phyloP scores from a whole-genome alignment of 805 yeast species.

The Starmerella apicola region DNA sequence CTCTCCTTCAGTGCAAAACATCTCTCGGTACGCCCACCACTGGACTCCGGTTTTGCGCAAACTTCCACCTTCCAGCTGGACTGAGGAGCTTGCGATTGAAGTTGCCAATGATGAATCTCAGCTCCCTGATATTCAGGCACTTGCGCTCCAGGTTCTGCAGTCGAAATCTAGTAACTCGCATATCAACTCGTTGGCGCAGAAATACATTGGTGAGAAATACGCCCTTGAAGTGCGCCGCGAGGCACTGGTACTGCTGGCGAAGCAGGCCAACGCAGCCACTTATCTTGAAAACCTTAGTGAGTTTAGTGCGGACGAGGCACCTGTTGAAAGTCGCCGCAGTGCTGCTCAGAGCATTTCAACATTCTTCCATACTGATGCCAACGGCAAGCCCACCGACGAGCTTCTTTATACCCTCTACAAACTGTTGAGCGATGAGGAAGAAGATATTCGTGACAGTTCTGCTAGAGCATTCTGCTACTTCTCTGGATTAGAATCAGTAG shows the following conservation, averaged over 20 bases:
- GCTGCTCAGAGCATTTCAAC: conserved; percentile 35
- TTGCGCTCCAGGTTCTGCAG: neutral
- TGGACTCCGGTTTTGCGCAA: conserved; percentile 9
- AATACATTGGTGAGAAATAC: neutral
- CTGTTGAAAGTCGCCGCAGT: conserved; percentile 36
- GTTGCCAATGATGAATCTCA: neutral
- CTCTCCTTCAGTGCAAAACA: neutral
- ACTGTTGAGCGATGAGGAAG: conserved; percentile 49
- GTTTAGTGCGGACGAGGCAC: conserved; percentile 33
- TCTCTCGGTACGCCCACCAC: conserved; percentile 1
- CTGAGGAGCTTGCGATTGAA: conserved; percentile 2
- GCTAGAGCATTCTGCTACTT: conserved; percentile 22
- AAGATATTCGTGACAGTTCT: conserved; percentile 40
- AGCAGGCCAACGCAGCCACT: neutral
- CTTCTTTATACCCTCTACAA: conserved; percentile 15
- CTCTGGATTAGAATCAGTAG: neutral
- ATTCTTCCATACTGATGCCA: conserved; percentile 19
- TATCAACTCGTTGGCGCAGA: neutral
- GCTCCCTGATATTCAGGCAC: conserved; percentile 7
- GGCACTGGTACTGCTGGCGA: conserved; percentile 12
- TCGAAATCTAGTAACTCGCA: neutral
- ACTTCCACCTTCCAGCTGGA: conserved; percentile 8
- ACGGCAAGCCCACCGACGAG: neutral
- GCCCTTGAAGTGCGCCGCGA: conserved; percentile 14
- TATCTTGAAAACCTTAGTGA: conserved; percentile 26